Evolutionary conservation across 2,329 filamentous ascomycete genomes (phyloP).

Genomic region (Neofusicoccum sp.): DNA sequence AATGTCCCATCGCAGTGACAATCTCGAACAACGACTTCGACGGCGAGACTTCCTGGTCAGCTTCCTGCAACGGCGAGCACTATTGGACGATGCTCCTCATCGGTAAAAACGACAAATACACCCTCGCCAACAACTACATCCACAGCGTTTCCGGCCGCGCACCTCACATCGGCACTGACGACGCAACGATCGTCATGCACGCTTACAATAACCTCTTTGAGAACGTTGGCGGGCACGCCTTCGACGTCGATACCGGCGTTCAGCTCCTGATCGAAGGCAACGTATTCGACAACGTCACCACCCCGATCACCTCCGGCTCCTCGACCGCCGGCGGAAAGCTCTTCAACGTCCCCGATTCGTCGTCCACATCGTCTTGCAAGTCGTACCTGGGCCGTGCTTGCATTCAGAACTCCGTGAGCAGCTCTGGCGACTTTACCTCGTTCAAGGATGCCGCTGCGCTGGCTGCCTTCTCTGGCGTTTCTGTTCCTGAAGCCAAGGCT

Average conservation of each 20-base stretch:
- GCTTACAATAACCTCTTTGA: slow-evolving; percentile 36
- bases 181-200: slow-evolving; percentile 24
- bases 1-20: slow-evolving; percentile 39
- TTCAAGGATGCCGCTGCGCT: slow-evolving; percentile 7
- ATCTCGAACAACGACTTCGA: slow-evolving; percentile 50
- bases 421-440: slow-evolving; percentile 15
- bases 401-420: slow-evolving; percentile 11
- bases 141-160: slow-evolving; percentile 46
- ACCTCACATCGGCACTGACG: slow-evolving; percentile 43
- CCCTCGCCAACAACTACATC: slow-evolving; percentile 46
- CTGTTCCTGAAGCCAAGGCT: not conserved
- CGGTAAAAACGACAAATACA: slow-evolving; percentile 42
- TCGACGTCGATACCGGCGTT: slow-evolving; percentile 37
- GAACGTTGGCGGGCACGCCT: slow-evolving; percentile 41
- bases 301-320: slow-evolving; percentile 35
- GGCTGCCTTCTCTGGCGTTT: not conserved
- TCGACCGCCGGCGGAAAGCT: slow-evolving; percentile 29
- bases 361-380: not conserved
- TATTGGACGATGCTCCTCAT: slow-evolving; percentile 34
- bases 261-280: slow-evolving; percentile 44
- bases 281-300: slow-evolving; percentile 43
- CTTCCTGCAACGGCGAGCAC: slow-evolving; percentile 38
- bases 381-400: slow-evolving; percentile 10
- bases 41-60: slow-evolving; percentile 43
- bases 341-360: slow-evolving; percentile 26